Evolutionary conservation across 2,329 filamentous ascomycete genomes (phyloP).

Genomic region (Sporothrix globosa): DNA sequence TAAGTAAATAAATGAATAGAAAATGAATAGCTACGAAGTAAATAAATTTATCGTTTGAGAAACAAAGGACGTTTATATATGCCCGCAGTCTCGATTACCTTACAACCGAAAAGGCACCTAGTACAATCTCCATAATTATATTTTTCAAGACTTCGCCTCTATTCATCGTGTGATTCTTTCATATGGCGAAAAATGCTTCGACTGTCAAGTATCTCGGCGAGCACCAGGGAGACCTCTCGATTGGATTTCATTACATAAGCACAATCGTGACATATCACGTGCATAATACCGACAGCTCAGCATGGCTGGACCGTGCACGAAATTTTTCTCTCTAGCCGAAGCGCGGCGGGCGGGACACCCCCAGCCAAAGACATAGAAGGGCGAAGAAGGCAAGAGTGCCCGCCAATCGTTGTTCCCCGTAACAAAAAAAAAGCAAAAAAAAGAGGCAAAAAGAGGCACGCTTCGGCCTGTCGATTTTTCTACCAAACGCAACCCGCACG

Average conservation of each 20-base stretch:
- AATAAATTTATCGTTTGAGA: no score
- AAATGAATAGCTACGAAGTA: no score
- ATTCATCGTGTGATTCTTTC: no score
- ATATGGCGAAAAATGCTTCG: no score
- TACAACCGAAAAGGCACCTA: no score
- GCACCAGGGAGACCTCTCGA: neutral
- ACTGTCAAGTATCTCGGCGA: no score
- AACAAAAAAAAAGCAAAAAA: neutral
- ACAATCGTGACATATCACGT: conserved; percentile 3
- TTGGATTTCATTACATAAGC: neutral
- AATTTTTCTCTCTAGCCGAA: conserved; percentile 30
- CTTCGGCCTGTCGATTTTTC: conserved; percentile 12
- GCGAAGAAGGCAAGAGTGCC: conserved; percentile 9
- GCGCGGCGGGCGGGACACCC: conserved; percentile 22
- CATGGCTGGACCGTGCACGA: conserved; percentile 28
- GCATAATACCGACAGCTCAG: neutral
- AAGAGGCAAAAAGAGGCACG: neutral
- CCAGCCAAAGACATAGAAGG: conserved; percentile 25
- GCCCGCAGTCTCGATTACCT: no score
- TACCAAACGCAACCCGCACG: conserved; percentile 1
- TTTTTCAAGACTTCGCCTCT: no score
- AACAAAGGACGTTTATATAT: no score
- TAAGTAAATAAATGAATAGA: no score
- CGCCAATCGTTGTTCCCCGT: neutral
- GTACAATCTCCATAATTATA: no score